phyloP scores from a whole-genome alignment of 129 eudicot species.

The Escallonia herrerae region DNA sequence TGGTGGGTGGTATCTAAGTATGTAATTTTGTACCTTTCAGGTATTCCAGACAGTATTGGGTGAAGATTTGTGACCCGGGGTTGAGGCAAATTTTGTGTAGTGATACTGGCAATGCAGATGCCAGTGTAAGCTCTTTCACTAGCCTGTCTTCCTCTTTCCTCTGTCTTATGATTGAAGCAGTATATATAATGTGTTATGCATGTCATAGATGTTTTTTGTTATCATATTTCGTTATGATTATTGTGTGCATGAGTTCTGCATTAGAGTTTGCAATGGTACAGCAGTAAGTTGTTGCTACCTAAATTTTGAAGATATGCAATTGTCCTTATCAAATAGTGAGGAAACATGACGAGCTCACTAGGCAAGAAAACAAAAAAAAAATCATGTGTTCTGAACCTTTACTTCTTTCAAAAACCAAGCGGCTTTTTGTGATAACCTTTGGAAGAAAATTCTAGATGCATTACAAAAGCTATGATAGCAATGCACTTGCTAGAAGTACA shows the following conservation, averaged over 20 bases:
- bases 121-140: constrained; percentile 24
- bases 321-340: not conserved
- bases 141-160: not conserved
- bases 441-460: not conserved
- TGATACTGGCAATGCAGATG: constrained; percentile 8
- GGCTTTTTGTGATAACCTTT: too few relatives aligned
- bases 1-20: too few relatives aligned
- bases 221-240: not conserved
- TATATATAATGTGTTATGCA: not conserved
- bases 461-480: not conserved
- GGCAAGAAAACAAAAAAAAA: too few relatives aligned
- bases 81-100: constrained; percentile 20
- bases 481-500: not conserved
- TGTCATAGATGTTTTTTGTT: not conserved
- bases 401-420: too few relatives aligned
- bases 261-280: too few relatives aligned
- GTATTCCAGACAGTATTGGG: constrained; percentile 18
- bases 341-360: too few relatives aligned
- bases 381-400: too few relatives aligned
- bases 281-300: not conserved
- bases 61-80: constrained; percentile 14
- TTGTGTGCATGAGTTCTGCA: not conserved
- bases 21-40: constrained; percentile 21
- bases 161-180: not conserved
- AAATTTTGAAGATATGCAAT: too few relatives aligned